phyloP scores from a whole-genome alignment of 2,329 filamentous ascomycete species.

The Phaeomoniella chlamydospora region DNA sequence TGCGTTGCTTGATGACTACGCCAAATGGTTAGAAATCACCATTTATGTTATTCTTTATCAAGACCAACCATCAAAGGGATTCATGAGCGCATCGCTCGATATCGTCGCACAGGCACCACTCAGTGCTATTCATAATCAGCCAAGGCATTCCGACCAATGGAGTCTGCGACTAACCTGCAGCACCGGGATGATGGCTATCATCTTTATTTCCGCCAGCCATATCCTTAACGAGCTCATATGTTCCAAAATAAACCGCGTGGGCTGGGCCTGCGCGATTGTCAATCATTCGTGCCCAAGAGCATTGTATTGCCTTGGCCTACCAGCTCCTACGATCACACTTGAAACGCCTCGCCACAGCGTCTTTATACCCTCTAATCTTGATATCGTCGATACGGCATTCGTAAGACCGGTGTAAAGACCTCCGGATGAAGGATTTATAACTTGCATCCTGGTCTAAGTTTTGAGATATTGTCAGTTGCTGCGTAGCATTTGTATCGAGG shows the following conservation, averaged over 20 bases:
- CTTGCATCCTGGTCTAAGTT: constrained; percentile 86
- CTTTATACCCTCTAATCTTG: constrained; percentile 72
- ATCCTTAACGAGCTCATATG: constrained; percentile 95
- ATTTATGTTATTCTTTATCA: not conserved
- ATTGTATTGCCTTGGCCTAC: constrained; percentile 40
- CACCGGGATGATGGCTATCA: constrained; percentile 73
- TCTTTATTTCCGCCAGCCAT: constrained; percentile 82
- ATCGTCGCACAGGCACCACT: constrained; percentile 81
- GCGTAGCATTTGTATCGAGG: too few species aligned
- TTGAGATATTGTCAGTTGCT: too few species aligned
- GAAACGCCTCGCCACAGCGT: constrained; percentile 94
- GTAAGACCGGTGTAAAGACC: constrained; percentile 81
- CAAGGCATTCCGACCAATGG: not conserved
- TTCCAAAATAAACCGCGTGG: constrained; percentile 96
- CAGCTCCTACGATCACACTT: constrained; percentile 88
- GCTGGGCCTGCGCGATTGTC: constrained; percentile 86
- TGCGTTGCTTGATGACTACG: constrained; percentile 94
- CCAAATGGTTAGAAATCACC: not conserved
- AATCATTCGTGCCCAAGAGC: too few species aligned
- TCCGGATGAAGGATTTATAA: constrained; percentile 68
- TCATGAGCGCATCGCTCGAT: constrained; percentile 96
- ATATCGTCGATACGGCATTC: constrained; percentile 86
- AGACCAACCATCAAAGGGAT: constrained; percentile 82
- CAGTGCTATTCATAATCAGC: constrained; percentile 48
- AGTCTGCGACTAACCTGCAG: constrained; percentile 54